Base-by-base conservation (phyloP, 176 grass and related monocot species). In the Rhipidocladum racemiflorum region DNA sequence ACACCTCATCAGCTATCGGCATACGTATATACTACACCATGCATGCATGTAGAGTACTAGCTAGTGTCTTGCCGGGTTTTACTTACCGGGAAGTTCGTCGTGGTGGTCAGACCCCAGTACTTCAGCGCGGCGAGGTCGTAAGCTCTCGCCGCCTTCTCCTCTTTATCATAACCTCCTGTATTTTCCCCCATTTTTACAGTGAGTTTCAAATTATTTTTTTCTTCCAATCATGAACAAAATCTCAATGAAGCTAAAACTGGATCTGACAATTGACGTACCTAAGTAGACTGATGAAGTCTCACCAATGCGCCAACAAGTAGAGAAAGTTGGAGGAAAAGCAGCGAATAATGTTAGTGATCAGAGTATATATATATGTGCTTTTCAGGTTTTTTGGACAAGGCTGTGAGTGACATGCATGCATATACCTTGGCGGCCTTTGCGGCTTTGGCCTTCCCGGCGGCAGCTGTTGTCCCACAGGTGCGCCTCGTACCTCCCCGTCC, bases 401-500 rank as follows among this genome's bases (percentile, higher is more conserved):
- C 13, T 67, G 61, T 68, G 86, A 67, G 61, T 74, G 86, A 60
- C 76, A 80, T 69, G 62, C 55, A 39, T n/a, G 82, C 42, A 5
- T 24, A 77, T 87, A 97, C 95, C 95, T 91, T 97, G 92, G 27
- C 95, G 95, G 63, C 95, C 95, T 88, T 97, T 97, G 51, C 95
- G 95, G 81, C 95, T 97, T 54, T 97, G 95, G 65, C 95, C 95
- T 73, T 97, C 95, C 75, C 92, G 84, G 82, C 92, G 95, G 84
- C 95, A 97, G 87, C 92, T 94, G 48, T 97, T 97, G 79, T 97
- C 95, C 95, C 95, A 97, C n/a, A 97, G 88, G 81, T 97, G 95
- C n/a, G 95, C 95, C 89, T 97, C 95, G 15, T 97, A 97, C 48
- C 95, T 85, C 43, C 95, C 95, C 6, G 95, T 97, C 95, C 95